These are phyloP conservation scores for Stagonosporopsis rhizophila DNA, from an alignment of 2,329 filamentous ascomycete species.

Conservation along the genomic window DNA sequence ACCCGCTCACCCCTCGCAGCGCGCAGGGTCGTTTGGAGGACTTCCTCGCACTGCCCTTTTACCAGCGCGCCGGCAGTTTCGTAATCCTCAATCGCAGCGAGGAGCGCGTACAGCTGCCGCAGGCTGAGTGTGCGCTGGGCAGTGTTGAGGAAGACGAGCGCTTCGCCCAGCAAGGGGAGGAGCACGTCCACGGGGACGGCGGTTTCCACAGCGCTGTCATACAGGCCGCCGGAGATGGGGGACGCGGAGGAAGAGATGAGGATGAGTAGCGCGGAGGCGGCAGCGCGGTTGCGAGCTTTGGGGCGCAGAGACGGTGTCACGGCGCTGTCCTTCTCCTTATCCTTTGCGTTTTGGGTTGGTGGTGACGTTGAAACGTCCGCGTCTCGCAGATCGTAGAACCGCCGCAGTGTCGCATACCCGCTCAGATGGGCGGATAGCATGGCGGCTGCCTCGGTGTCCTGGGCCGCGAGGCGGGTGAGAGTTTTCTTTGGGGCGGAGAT, in stretches of 20 bases:
- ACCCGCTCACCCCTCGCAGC: slow-evolving; percentile 62
- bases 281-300: slow-evolving; percentile 69
- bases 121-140: slow-evolving; percentile 68
- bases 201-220: slow-evolving; percentile 79
- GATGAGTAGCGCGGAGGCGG: slow-evolving; percentile 77
- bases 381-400: slow-evolving; percentile 90
- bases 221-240: slow-evolving; percentile 88
- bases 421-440: slow-evolving; percentile 85
- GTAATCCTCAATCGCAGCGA: slow-evolving; percentile 81
- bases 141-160: slow-evolving; percentile 75
- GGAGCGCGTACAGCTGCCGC: slow-evolving; percentile 75
- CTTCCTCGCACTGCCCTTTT: slow-evolving; percentile 77
- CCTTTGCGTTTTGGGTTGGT: background rate
- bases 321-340: slow-evolving; percentile 33
- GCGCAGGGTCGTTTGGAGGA: slow-evolving; percentile 76
- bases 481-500: slow-evolving; percentile 75
- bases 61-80: slow-evolving; percentile 77
- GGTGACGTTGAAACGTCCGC: slow-evolving; percentile 54
- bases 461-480: slow-evolving; percentile 72
- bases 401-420: slow-evolving; percentile 88
- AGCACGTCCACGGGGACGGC: slow-evolving; percentile 90
- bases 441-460: slow-evolving; percentile 81
- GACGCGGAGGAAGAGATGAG: slow-evolving; percentile 86
- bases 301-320: slow-evolving; percentile 56
- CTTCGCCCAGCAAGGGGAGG: slow-evolving; percentile 82